Conservation (phyloP, 371 early-diverging fungal genomes). For the Phascolomyces articulosus region DNA sequence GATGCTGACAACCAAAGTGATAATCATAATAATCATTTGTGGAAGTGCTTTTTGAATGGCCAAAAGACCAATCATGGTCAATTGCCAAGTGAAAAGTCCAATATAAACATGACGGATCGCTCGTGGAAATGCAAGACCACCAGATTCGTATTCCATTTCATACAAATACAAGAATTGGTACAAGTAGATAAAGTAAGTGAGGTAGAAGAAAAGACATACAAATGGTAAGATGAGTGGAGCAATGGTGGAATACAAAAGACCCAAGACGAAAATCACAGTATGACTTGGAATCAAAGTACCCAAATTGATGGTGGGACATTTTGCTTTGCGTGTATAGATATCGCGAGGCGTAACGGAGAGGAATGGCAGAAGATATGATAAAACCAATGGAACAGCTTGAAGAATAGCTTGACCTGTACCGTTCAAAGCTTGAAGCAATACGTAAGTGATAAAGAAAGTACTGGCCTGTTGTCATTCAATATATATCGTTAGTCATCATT, state of each 20-base stretch:
- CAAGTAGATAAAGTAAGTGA: constrained; percentile 76
- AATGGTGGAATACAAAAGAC: constrained; percentile 76
- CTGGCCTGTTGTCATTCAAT: constrained; percentile 20
- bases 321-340: constrained; percentile 55
- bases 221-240: constrained; percentile 83
- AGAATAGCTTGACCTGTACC: constrained; percentile 70
- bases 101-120: constrained; percentile 70
- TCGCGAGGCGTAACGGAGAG: constrained; percentile 80
- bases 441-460: constrained; percentile 83
- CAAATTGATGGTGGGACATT: constrained; percentile 43
- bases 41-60: constrained; percentile 54
- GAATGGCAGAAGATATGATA: constrained; percentile 66
- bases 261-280: constrained; percentile 67
- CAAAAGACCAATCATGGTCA: constrained; percentile 73
- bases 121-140: constrained; percentile 72
- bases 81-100: constrained; percentile 71
- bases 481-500: too few relatives aligned
- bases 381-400: constrained; percentile 65
- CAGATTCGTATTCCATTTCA: constrained; percentile 60
- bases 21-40: constrained; percentile 57
- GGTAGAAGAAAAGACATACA: constrained; percentile 72
- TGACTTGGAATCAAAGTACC: constrained; percentile 64
- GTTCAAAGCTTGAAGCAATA: constrained; percentile 72
- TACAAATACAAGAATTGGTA: constrained; percentile 84
- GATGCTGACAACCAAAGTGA: constrained; percentile 52